Percentiles rank a stretch among this genome's conserved stretches.
Evolutionary conservation across 2,329 filamentous ascomycete genomes (phyloP).

Genomic region (Fusarium haematococcum): DNA sequence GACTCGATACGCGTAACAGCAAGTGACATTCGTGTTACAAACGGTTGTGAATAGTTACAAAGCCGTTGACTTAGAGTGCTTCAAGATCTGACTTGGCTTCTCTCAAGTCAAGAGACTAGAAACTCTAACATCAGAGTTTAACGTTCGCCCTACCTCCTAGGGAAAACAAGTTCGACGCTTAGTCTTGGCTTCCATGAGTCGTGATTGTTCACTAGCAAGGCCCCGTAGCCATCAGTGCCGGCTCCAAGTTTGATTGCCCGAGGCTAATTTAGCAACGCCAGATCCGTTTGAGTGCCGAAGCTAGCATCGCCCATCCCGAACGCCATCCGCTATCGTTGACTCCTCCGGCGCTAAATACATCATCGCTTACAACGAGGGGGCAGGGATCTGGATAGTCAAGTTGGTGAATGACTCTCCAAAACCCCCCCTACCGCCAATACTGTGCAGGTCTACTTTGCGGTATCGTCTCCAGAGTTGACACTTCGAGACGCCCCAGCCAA

Average conservation of each 20-base stretch:
- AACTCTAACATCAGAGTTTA: not conserved
- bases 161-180: not conserved
- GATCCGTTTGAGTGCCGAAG: not conserved
- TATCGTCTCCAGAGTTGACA: constrained; percentile 20
- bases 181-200: not conserved
- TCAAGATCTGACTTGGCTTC: not conserved
- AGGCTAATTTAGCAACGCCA: not conserved
- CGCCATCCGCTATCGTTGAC: not conserved
- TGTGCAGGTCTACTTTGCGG: constrained; percentile 3
- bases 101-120: not conserved
- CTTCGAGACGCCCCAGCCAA: constrained; percentile 50
- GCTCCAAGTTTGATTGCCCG: not conserved
- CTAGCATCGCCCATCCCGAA: not conserved
- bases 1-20: not conserved
- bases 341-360: not conserved
- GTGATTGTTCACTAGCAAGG: not conserved
- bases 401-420: not conserved
- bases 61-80: not conserved
- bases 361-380: not conserved
- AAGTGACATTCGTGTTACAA: not conserved
- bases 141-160: not conserved
- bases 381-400: not conserved
- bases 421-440: constrained; percentile 25
- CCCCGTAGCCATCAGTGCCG: not conserved
- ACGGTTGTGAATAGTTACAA: not conserved